These are phyloP conservation scores for Annulohypoxylon bovei DNA, from an alignment of 495 filamentous ascomycete species.

Conservation along the genomic window DNA sequence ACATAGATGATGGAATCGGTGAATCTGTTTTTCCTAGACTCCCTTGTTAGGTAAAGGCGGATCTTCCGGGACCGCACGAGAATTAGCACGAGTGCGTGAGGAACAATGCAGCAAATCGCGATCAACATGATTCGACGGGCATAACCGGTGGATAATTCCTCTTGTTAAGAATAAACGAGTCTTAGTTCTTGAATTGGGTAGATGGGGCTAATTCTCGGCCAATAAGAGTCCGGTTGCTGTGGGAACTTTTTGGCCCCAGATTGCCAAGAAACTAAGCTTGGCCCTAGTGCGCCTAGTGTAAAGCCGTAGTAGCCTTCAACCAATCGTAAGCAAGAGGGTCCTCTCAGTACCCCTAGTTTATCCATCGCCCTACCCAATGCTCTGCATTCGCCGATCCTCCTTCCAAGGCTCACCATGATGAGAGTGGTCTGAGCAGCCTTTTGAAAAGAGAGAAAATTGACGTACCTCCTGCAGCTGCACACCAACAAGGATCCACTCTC, in stretches of 20 bases:
- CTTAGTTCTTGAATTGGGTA: constrained; percentile 11
- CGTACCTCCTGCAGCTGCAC: constrained; percentile 21
- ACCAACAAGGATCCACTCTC: constrained; percentile 15
- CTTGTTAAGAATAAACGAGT: constrained; percentile 22
- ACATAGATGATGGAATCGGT: background rate
- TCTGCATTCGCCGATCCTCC: constrained; percentile 36
- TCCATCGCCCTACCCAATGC: constrained; percentile 34
- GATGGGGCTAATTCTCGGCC: constrained; percentile 8
- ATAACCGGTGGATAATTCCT: constrained; percentile 38
- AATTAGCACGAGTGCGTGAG: background rate
- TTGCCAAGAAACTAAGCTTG: constrained; percentile 31
- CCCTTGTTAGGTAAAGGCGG: background rate
- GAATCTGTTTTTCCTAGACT: constrained; percentile 26
- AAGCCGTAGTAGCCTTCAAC: constrained; percentile 15
- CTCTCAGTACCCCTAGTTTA: constrained; percentile 14
- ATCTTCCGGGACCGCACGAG: background rate
- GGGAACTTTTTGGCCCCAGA: constrained; percentile 34
- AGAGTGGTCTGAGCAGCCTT: constrained; percentile 33
- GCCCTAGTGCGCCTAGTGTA: constrained; percentile 11
- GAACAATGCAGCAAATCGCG: constrained; percentile 32
- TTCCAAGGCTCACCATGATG: constrained; percentile 19
- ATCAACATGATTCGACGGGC: constrained; percentile 29
- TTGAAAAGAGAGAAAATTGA: constrained; percentile 16
- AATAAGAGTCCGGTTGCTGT: constrained; percentile 27
- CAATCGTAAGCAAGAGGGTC: constrained; percentile 19